Evolutionary conservation across 2,329 filamentous ascomycete genomes (phyloP), one percentile per base, ranked within the genome.

Genomic region (Aspergillus eucalypticola): DNA sequence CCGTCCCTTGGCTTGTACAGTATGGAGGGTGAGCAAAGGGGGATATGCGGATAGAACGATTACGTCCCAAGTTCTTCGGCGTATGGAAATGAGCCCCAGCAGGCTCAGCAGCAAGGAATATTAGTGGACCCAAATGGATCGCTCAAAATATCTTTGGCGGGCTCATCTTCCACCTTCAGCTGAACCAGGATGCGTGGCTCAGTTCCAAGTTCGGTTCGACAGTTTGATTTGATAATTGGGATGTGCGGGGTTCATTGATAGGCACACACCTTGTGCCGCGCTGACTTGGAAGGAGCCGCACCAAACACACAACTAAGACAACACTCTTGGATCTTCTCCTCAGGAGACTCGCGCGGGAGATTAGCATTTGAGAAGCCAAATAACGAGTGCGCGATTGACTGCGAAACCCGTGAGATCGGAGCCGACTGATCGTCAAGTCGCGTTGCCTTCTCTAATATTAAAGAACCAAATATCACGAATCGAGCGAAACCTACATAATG

Each of bases 281-380:
- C 46, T 50, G 46, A 17, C 46, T 50, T 32, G 46, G 46, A 50
- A 32, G 46, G 46, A 50, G 46, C 46, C 46, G 46, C 46, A 50
- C 46, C 41, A 23, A 44, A 44, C 41, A 21, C 19, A 13, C 17
- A 21, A 44, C 41, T 6, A 44, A 11, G 21, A 17, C 41, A 17
- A 23, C 17, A 11, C 17, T 2, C 41, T 44, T 23, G 10, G 32
- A 35, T 13, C 32, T 1, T 35, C 32, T 35, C 32, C 32, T 35
- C 11, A 15, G 32, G 32, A 35, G 32, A 15, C 32, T 35, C 11
- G 32, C 32, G 4, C 11, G 32, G 29, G 46, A 50, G 46, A 50
- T 32, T 17, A 50, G 29, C 46, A 50, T 10, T 6, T 32, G 25
- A 32, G 17, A 10, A 42, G 17, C 8, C 8, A 29, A n/a, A 13